Conservation (phyloP, 768 basidiomycete species). For the Sistotremastrum suecicum region DNA sequence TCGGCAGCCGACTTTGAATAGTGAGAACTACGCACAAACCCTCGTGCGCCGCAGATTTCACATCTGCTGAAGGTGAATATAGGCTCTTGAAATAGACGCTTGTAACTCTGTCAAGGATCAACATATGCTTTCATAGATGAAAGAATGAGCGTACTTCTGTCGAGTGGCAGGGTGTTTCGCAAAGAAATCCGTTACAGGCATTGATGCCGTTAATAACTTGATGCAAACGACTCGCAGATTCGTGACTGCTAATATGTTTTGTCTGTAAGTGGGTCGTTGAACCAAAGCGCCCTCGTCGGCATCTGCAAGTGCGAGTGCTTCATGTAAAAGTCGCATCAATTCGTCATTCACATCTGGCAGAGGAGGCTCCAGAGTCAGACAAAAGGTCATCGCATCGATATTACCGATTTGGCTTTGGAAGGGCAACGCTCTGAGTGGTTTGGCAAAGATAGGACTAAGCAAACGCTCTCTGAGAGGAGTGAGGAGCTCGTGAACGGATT, state of each 20-base stretch:
- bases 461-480: constrained; percentile 77
- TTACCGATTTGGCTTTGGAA: constrained; percentile 95
- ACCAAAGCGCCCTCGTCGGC: constrained; percentile 81
- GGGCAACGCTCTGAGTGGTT: constrained; percentile 87
- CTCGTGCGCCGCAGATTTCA: constrained; percentile 92
- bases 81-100: constrained; percentile 97
- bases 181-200: constrained; percentile 92
- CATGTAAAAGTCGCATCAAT: constrained; percentile 78
- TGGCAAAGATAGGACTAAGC: constrained; percentile 84
- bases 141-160: constrained; percentile 43
- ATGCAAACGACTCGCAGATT: constrained; percentile 92
- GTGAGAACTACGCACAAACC: constrained; percentile 79
- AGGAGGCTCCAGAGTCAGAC: constrained; percentile 77
- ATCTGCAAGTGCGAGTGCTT: constrained; percentile 89
- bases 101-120: constrained; percentile 50
- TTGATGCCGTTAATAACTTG: constrained; percentile 82
- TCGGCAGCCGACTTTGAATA: constrained; percentile 84
- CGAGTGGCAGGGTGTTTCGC: constrained; percentile 71
- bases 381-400: constrained; percentile 93
- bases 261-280: constrained; percentile 60
- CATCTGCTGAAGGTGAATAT: constrained; percentile 79
- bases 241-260: constrained; percentile 66
- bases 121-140: neutral
- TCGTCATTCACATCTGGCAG: constrained; percentile 89
- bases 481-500: constrained; percentile 66